Conservation (phyloP, 2,329 filamentous ascomycete species). For the Eutypa lata region DNA sequence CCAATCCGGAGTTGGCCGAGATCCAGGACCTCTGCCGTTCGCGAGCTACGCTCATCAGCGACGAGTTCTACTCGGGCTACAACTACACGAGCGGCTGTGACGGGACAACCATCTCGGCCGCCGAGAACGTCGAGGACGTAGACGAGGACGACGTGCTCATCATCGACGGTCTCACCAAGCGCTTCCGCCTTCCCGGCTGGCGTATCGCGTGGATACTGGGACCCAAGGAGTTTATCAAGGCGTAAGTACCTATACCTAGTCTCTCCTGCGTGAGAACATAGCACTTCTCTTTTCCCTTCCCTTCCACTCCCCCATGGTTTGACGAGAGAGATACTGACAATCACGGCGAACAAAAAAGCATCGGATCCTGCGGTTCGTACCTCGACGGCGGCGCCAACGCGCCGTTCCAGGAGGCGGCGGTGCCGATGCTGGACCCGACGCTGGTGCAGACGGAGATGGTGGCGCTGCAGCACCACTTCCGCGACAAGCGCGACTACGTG, state of each 20-base stretch:
- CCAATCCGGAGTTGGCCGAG: constrained; percentile 78
- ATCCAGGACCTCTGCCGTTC: constrained; percentile 93
- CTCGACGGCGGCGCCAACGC: constrained; percentile 93
- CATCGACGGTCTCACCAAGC: constrained; percentile 94
- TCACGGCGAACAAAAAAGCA: too few relatives aligned
- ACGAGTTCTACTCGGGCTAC: constrained; percentile 96
- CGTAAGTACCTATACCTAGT: too few relatives aligned
- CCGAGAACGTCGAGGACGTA: constrained; percentile 86
- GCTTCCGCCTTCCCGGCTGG: constrained; percentile 94
- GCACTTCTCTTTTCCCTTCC: neutral
- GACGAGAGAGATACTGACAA: too few relatives aligned
- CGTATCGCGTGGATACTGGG: constrained; percentile 95
- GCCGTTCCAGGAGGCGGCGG: constrained; percentile 90
- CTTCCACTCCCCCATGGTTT: too few relatives aligned
- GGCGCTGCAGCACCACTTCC: constrained; percentile 86
- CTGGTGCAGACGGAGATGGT: constrained; percentile 84
- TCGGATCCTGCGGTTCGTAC: constrained; percentile 89
- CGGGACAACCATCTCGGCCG: constrained; percentile 82
- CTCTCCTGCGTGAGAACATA: too few relatives aligned
- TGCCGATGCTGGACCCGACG: constrained; percentile 85
- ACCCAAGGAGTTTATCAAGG: constrained; percentile 93
- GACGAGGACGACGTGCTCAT: constrained; percentile 88
- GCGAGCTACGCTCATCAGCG: constrained; percentile 86
- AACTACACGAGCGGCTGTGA: constrained; percentile 94
- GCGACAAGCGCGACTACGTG: constrained; percentile 87